Conservation (phyloP, 345 rosid genomes). For the Zanthoxylum bungeanum region DNA sequence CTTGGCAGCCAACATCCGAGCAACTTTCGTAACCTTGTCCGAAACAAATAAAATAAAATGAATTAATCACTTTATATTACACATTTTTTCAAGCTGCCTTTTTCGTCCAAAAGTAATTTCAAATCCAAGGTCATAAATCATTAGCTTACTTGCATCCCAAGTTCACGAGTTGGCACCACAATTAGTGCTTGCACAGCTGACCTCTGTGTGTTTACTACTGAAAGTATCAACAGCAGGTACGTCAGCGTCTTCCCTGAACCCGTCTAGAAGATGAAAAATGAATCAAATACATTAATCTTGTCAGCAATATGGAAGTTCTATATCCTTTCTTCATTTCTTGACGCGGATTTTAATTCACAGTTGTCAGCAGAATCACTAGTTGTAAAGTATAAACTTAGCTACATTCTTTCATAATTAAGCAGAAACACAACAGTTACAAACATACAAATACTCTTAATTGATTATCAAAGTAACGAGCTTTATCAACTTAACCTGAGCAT, state of each 20-base stretch:
- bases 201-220: slow-evolving; percentile 57
- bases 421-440: no score
- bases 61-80: not conserved
- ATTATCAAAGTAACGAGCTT: no score
- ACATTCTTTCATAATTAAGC: not conserved
- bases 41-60: slow-evolving; percentile 5
- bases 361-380: not conserved
- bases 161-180: slow-evolving; percentile 90
- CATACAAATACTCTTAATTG: no score
- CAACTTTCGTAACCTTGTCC: slow-evolving; percentile 73
- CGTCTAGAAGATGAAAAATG: slow-evolving; percentile 51
- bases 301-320: slow-evolving; percentile 2
- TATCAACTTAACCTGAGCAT: slow-evolving; percentile 93
- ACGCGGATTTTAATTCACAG: not conserved
- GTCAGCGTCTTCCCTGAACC: slow-evolving; percentile 96
- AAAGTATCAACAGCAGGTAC: slow-evolving; percentile 63
- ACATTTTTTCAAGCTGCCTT: not conserved
- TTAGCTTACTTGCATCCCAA: slow-evolving; percentile 80
- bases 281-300: slow-evolving; percentile 13
- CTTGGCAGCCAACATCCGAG: slow-evolving; percentile 72
- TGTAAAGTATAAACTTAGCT: not conserved
- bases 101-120: not conserved
- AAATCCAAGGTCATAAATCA: not conserved
- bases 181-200: slow-evolving; percentile 83
- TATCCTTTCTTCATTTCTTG: not conserved